Evolutionary conservation across 106 monocot species (phyloP).

Genomic region (Allium sativum): DNA sequence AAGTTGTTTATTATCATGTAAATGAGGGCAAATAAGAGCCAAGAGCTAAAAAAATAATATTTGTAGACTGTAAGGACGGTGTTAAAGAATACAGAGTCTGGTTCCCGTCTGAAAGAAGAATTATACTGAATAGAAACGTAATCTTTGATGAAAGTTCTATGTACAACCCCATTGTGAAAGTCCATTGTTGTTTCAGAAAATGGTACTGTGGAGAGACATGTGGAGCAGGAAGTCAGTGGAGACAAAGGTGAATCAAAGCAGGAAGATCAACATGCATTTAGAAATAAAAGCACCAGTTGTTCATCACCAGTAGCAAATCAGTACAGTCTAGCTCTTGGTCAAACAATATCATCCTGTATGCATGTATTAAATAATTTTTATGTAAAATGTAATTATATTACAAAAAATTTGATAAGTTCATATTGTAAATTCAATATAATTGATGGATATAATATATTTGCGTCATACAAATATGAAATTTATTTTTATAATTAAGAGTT

Average conservation of each 20-base stretch:
- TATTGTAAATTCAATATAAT: too few relatives aligned
- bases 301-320: conserved; percentile 3
- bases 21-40: too few relatives aligned
- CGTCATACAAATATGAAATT: too few relatives aligned
- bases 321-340: conserved; percentile 2
- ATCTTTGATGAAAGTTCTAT: conserved; percentile 12
- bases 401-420: too few relatives aligned
- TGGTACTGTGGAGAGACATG: conserved; percentile 1
- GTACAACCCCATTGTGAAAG: background rate
- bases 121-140: conserved; percentile 14
- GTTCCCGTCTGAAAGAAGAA: conserved; percentile 1
- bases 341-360: too few relatives aligned
- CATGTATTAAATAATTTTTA: too few relatives aligned
- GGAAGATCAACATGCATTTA: background rate
- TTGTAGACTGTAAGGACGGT: too few relatives aligned
- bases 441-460: too few relatives aligned
- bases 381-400: too few relatives aligned
- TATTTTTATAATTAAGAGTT: too few relatives aligned
- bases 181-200: background rate
- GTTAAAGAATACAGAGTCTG: conserved; percentile 17
- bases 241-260: conserved; percentile 6
- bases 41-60: too few relatives aligned
- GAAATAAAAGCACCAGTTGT: background rate
- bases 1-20: too few relatives aligned
- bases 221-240: background rate